These are phyloP conservation scores for Pseudocercospora fuligena DNA, from an alignment of 2,329 filamentous ascomycete genomes.

Conservation along the genomic window DNA sequence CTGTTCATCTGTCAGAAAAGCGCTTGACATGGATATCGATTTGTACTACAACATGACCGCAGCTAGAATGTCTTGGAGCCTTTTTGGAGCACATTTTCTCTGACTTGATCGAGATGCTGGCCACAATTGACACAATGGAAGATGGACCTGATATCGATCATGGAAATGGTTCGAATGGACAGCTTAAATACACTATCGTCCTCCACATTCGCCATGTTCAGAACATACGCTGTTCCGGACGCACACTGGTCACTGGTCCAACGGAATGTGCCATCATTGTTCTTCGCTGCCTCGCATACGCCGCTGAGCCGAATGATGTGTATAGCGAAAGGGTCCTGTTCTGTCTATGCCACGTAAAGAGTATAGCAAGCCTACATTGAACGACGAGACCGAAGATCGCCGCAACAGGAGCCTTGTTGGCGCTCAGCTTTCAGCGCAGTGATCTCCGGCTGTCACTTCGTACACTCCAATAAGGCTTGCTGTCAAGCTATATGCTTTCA, in stretches of 20 bases:
- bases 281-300: neutral
- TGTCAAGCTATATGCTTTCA: neutral
- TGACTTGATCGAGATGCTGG: no score
- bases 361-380: no score
- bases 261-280: neutral
- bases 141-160: no score
- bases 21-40: neutral
- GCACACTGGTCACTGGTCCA: neutral
- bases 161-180: no score
- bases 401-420: neutral
- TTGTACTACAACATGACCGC: neutral
- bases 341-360: neutral
- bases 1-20: constrained; percentile 7
- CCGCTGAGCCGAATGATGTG: neutral
- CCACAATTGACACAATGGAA: no score
- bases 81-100: neutral
- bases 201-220: neutral
- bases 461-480: neutral
- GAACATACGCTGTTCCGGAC: neutral
- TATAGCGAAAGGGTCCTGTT: neutral
- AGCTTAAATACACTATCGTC: neutral
- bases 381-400: neutral
- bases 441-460: neutral
- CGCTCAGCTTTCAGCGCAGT: neutral
- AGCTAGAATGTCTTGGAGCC: neutral